Evolutionary conservation across 108 stramenopile species (phyloP).

Genomic region (Nannochloropsis salina): DNA sequence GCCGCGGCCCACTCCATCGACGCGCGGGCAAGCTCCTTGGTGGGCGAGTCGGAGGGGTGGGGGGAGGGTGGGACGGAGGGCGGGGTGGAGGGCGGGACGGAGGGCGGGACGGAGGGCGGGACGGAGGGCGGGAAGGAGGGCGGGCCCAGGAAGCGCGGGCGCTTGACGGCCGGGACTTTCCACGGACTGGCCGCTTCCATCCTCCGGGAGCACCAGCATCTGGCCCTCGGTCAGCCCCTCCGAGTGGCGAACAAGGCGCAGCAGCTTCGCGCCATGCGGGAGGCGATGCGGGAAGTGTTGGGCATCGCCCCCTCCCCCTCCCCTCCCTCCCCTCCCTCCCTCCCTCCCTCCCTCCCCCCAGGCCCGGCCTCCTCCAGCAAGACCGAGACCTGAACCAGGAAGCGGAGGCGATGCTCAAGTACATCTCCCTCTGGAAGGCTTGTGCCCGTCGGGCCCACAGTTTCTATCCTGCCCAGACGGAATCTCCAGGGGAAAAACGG

Average conservation of each 20-base stretch:
- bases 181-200: background rate
- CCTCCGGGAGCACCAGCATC: background rate
- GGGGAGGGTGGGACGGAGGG: no score
- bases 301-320: no score
- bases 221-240: conserved; percentile 1
- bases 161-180: background rate
- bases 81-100: background rate
- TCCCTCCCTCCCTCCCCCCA: background rate
- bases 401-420: background rate
- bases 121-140: no score
- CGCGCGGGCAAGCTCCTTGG: background rate
- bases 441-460: background rate
- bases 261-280: background rate
- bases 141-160: no score
- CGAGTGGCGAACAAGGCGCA: background rate
- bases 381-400: background rate
- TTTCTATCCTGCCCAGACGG: background rate
- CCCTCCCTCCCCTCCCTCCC: background rate
- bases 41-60: no score
- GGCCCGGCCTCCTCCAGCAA: background rate
- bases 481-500: background rate
- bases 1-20: background rate
- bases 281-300: background rate
- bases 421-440: background rate
- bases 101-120: background rate